Percentiles rank a stretch among this genome's conserved stretches.
Evolutionary conservation across 176 grass and related monocot species (phyloP).

Genomic region (Triticum turgidum): DNA sequence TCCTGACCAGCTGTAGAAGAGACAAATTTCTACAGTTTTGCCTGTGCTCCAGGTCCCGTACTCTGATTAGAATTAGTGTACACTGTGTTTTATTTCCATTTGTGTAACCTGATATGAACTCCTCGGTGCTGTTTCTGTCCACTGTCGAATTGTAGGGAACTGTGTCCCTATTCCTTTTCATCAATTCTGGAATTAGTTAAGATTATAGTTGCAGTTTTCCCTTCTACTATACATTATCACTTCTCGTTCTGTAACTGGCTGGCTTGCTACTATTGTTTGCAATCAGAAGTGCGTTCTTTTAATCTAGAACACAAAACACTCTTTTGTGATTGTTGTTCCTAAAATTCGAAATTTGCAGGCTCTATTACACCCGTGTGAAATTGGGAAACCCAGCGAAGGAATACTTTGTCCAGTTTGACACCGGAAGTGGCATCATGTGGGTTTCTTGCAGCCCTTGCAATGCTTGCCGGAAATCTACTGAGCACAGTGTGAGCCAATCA

Average conservation of each 20-base stretch:
- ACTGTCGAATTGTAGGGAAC: too few relatives aligned
- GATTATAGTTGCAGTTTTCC: too few relatives aligned
- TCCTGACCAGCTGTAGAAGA: too few relatives aligned
- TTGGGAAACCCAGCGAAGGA: constrained; percentile 80
- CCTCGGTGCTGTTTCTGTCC: background rate
- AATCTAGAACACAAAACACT: too few relatives aligned
- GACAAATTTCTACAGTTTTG: too few relatives aligned
- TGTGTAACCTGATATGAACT: background rate
- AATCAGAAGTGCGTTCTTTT: background rate
- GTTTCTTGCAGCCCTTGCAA: constrained; percentile 63
- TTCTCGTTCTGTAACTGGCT: too few relatives aligned
- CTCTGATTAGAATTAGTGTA: too few relatives aligned
- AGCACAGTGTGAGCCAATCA: constrained; percentile 58
- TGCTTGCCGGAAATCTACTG: constrained; percentile 76
- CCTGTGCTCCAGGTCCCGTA: too few relatives aligned
- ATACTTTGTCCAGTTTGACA: constrained; percentile 91
- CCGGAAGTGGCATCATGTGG: constrained; percentile 91
- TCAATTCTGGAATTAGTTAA: too few relatives aligned
- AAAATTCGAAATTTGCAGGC: constrained; percentile 47
- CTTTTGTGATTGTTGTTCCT: background rate
- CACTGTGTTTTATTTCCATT: too few relatives aligned
- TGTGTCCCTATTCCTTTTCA: too few relatives aligned
- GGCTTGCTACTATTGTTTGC: background rate
- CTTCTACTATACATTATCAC: too few relatives aligned
- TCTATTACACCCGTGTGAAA: constrained; percentile 82